A percentile compares a stretch with the other conserved stretches of the same genome.
Evolutionary conservation across 352 stramenopile genomes (phyloP).

Genomic region (Aphanomyces euteiches): DNA sequence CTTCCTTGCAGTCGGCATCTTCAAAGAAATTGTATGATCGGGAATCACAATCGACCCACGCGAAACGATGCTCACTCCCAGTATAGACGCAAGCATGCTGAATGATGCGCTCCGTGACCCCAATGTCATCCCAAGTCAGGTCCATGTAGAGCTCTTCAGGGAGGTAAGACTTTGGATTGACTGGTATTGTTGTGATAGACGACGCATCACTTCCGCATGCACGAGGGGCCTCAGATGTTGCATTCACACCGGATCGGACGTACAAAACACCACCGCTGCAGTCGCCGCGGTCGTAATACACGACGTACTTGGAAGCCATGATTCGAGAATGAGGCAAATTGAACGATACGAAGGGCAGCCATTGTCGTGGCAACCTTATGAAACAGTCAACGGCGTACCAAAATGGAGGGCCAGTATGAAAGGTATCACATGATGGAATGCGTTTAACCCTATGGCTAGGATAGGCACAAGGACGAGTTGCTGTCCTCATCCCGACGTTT

Average conservation of each 20-base stretch:
- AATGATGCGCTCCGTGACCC: neutral
- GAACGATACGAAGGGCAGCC: too few species aligned
- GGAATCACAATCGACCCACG: neutral
- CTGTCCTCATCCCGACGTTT: too few species aligned
- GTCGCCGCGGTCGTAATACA: neutral
- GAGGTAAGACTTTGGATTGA: neutral
- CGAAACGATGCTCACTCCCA: neutral
- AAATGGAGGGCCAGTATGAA: too few species aligned
- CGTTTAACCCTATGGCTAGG: too few species aligned
- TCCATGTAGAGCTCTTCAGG: neutral
- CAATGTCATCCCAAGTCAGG: neutral
- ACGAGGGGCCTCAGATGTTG: neutral
- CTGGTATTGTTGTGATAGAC: neutral
- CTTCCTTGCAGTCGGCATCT: neutral
- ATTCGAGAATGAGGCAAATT: too few species aligned
- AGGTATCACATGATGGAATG: too few species aligned
- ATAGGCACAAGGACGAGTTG: too few species aligned
- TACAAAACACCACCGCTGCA: constrained; percentile 1
- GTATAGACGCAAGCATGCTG: neutral
- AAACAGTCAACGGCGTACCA: too few species aligned
- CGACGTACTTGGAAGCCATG: neutral
- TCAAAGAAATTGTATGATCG: neutral
- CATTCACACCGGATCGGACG: neutral
- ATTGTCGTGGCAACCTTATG: too few species aligned
- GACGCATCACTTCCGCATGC: neutral